These are phyloP conservation scores for Drechslerella dactyloides DNA, from an alignment of 2,329 filamentous ascomycete species.

Conservation along the genomic window DNA sequence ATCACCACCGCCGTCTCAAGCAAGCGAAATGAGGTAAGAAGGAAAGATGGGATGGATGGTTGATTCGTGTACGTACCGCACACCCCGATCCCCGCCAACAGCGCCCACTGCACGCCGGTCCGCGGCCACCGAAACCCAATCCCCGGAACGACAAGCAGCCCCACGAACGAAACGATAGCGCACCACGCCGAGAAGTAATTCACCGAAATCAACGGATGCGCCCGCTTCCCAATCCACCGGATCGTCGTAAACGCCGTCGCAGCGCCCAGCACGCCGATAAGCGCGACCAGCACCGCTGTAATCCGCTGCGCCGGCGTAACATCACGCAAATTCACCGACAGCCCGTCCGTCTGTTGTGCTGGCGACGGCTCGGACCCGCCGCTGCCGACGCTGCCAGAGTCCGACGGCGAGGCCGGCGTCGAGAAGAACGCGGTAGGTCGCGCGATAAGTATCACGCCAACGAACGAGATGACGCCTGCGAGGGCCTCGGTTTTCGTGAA, in stretches of 20 bases:
- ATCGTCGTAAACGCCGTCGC: conserved; percentile 77
- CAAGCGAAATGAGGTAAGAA: no score
- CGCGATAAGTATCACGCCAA: conserved; percentile 83
- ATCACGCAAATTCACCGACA: conserved; percentile 45
- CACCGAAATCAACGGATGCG: conserved; percentile 81
- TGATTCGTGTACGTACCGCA: conserved; percentile 63
- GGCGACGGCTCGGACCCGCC: conserved; percentile 55
- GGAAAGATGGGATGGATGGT: no score
- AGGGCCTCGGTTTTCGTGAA: conserved; percentile 80
- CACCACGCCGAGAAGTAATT: conserved; percentile 81
- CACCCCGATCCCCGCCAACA: conserved; percentile 71
- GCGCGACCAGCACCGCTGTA: conserved; percentile 71
- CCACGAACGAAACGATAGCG: conserved; percentile 69
- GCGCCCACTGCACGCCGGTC: conserved; percentile 67
- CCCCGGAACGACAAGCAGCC: conserved; percentile 65
- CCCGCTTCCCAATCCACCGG: conserved; percentile 77
- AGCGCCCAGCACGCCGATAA: conserved; percentile 78
- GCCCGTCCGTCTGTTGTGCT: conserved; percentile 23
- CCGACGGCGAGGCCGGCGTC: conserved; percentile 52
- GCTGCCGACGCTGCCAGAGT: conserved; percentile 49
- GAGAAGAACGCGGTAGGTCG: conserved; percentile 69
- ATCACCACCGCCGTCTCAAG: no score
- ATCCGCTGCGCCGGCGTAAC: conserved; percentile 70
- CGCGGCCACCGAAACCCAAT: conserved; percentile 66
- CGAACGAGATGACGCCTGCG: conserved; percentile 74